A percentile compares a stretch with the other conserved stretches of the same genome.
Conservation (phyloP, 2,329 filamentous ascomycete species). For the Apiospora marii region DNA sequence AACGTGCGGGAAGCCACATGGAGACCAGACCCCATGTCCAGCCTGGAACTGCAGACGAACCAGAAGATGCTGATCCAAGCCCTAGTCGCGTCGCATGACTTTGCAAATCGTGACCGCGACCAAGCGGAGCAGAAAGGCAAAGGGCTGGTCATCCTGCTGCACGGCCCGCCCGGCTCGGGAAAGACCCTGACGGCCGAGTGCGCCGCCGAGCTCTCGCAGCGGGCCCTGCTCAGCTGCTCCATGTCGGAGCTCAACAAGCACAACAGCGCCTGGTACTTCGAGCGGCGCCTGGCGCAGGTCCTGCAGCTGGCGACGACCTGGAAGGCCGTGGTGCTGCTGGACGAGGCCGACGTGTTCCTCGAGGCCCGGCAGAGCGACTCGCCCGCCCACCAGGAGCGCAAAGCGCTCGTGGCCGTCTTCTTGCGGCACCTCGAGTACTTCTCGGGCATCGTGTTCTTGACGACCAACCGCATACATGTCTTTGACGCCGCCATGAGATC, state of each 20-base stretch:
- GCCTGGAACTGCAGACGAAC: not conserved
- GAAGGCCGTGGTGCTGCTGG: not conserved
- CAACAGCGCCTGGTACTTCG: not conserved
- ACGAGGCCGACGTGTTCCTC: not conserved
- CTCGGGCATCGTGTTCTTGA: conserved; percentile 49
- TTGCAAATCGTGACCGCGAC: not conserved
- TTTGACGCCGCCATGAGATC: conserved; percentile 45
- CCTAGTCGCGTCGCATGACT: not conserved
- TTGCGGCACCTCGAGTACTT: conserved; percentile 47
- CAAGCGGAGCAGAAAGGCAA: not conserved
- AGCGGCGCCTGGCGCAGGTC: not conserved
- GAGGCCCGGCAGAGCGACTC: not conserved
- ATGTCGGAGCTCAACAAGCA: not conserved
- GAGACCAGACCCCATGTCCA: not conserved
- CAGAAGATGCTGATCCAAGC: not conserved
- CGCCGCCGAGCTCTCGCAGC: not conserved
- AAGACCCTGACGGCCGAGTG: conserved; percentile 62
- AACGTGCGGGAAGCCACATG: not conserved
- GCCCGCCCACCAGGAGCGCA: not conserved
- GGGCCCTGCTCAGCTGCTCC: not conserved
- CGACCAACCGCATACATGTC: conserved; percentile 42
- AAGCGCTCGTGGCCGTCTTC: conserved; percentile 37
- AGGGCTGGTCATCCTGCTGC: conserved; percentile 66
- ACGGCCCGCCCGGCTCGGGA: conserved; percentile 85
- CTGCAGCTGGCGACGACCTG: not conserved